These are phyloP conservation scores for Globisporangium sylvaticum DNA, from an alignment of 352 stramenopile species.

Conservation along the genomic window DNA sequence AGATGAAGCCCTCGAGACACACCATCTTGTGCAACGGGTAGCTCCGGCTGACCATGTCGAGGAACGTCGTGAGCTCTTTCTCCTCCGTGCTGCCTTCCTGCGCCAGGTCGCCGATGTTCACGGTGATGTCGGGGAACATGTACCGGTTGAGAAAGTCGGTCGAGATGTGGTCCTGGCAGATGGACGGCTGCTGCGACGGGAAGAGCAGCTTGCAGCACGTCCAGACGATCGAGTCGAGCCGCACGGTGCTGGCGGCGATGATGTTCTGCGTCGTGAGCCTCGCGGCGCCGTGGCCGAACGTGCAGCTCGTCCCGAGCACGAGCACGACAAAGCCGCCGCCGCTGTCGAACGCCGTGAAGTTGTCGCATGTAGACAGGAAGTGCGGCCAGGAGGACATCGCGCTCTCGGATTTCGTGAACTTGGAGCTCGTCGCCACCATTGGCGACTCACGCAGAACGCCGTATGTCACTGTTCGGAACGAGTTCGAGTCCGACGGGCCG, in stretches of 20 bases:
- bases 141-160: constrained; percentile 22
- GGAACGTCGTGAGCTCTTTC: constrained; percentile 16
- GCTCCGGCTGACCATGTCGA: constrained; percentile 22
- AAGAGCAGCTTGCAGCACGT: constrained; percentile 22
- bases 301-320: constrained; percentile 18
- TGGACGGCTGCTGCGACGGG: constrained; percentile 16
- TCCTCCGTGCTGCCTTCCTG: constrained; percentile 12
- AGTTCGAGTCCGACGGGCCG: constrained; percentile 2
- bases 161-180: constrained; percentile 22
- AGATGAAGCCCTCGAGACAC: constrained; percentile 22
- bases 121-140: constrained; percentile 12
- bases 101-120: constrained; percentile 2
- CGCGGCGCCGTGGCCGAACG: constrained; percentile 5
- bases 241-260: constrained; percentile 17
- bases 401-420: background rate
- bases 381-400: constrained; percentile 16
- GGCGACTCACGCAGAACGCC: constrained; percentile 4
- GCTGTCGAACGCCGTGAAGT: constrained; percentile 17
- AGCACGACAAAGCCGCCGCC: constrained; percentile 15
- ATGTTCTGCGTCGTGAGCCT: constrained; percentile 12
- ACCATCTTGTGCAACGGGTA: constrained; percentile 18
- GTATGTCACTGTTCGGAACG: constrained; percentile 10
- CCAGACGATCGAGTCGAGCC: constrained; percentile 23
- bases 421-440: background rate
- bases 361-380: constrained; percentile 18